phyloP scores from a whole-genome alignment of 768 basidiomycete genomes.

The Lactifluus hygrophoroides region DNA sequence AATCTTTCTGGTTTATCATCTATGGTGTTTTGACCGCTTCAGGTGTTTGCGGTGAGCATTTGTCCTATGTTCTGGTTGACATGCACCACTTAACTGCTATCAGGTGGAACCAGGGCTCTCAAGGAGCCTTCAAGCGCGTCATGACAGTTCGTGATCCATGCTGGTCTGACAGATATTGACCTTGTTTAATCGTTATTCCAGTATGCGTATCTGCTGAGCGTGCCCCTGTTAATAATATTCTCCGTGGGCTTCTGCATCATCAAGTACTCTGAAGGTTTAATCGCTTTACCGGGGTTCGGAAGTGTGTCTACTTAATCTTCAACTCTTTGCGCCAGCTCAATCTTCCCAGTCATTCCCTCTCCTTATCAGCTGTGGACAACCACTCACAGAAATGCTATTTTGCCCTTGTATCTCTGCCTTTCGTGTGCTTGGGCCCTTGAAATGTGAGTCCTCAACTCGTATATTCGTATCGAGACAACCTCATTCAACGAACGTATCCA shows the following conservation, averaged over 20 bases:
- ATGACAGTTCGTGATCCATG: conserved; percentile 58
- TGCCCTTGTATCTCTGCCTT: conserved; percentile 59
- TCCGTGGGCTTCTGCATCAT: conserved; percentile 58
- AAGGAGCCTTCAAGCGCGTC: conserved; percentile 72
- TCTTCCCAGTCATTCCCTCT: conserved; percentile 48
- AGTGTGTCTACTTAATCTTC: conserved; percentile 27
- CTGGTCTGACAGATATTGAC: not conserved
- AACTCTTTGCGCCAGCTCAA: not conserved
- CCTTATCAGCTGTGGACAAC: conserved; percentile 54
- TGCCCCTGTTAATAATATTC: conserved; percentile 55
- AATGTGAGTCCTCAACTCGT: conserved; percentile 40
- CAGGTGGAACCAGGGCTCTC: conserved; percentile 63
- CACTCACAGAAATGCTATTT: conserved; percentile 38
- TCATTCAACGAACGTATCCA: not conserved
- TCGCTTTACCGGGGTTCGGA: conserved; percentile 36
- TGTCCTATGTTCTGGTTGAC: not conserved
- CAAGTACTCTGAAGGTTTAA: conserved; percentile 66
- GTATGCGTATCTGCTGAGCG: conserved; percentile 63
- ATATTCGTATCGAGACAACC: not conserved
- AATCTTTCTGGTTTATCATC: conserved; percentile 56
- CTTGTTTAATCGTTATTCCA: conserved; percentile 23
- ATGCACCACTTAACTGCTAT: not conserved
- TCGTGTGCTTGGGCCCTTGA: conserved; percentile 67
- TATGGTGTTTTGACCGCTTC: conserved; percentile 78
- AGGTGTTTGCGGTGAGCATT: conserved; percentile 53